Conservation (phyloP, 805 yeast genomes). For the Monosporozyma aerobia region DNA sequence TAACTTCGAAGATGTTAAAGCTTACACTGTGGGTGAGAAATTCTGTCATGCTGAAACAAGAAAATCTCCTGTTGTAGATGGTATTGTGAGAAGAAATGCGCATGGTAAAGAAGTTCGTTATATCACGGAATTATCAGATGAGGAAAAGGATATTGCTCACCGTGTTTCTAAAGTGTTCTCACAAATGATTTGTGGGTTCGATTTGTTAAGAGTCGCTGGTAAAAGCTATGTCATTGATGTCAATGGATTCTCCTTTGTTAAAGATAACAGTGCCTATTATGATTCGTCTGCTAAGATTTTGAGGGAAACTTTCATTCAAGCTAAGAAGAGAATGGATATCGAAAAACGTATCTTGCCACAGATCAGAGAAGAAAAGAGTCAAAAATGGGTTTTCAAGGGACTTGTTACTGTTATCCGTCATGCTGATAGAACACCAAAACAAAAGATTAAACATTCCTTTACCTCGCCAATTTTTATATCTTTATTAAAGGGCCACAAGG, state of each 20-base stretch:
- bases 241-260: constrained; percentile 95
- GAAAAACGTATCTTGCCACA: constrained; percentile 31
- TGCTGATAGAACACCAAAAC: constrained; percentile 98
- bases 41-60: constrained; percentile 98
- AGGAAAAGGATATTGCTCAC: constrained; percentile 73
- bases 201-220: constrained; percentile 80
- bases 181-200: constrained; percentile 97
- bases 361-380: constrained; percentile 38
- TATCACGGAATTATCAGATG: constrained; percentile 65
- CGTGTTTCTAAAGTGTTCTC: constrained; percentile 67
- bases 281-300: constrained; percentile 73
- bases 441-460: constrained; percentile 92
- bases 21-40: constrained; percentile 86
- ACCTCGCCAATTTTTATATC: constrained; percentile 79
- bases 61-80: constrained; percentile 98
- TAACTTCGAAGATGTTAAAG: constrained; percentile 96
- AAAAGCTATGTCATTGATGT: constrained; percentile 91
- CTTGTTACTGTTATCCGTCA: constrained; percentile 86
- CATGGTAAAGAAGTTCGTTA: constrained; percentile 95
- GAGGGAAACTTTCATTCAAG: constrained; percentile 62
- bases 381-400: constrained; percentile 96
- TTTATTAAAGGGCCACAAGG: constrained; percentile 84
- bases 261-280: constrained; percentile 80
- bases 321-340: constrained; percentile 40
- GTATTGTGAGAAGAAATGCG: constrained; percentile 92